Evolutionary conservation across 2,329 filamentous ascomycete genomes (phyloP), one percentile per base, ranked within the genome.

Genomic region (Beauveria sp.): DNA sequence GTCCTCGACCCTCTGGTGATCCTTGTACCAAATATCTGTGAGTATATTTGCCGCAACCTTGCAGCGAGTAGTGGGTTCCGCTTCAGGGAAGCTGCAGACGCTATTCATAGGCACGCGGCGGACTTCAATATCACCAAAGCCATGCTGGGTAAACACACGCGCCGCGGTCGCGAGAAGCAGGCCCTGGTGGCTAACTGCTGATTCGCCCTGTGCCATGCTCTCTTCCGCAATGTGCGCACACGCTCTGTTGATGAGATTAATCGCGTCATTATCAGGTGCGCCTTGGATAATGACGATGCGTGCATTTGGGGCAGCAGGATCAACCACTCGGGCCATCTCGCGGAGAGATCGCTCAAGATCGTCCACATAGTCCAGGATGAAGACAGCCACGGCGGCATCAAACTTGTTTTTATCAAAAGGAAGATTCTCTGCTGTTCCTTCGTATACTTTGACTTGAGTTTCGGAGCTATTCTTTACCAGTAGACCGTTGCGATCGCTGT

Each of bases 281-380:
- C 60, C 63, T 28, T 57, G 43, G 24, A 64, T 31, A 38, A 64
- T 50, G 31, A 64, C 43, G 28, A 64, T 62, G 26, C 62, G 60
- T 16, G 60, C 62, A 28, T 60, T 59, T 4, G 62, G 40, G 5
- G 60, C 53, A 5, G 34, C 18, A 4, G 28, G 38, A 34, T 64
- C 43, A 10, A 62, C 54, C 18, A 64, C 62, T 10, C 60, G 49
- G 8, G 45, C 20, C 57, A 61, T 63, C 46, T 63, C 62, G 2
- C 20, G 24, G 20, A 63, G 57, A 9, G 52, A 56, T 43, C 42
- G 6, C 52, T 63, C 57, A 4, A 63, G 26, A 10, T 63, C 57
- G 18, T 63, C 51, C 26, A 63, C 62, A 24, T 61, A 61, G n/a
- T 57, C 51, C 3, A 61, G 31, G 20, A 61, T 52, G 51, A 45